A percentile compares a stretch with the other conserved stretches of the same genome.
Evolutionary conservation across 179 eudicot species (phyloP).

Genomic region (Camellia oleifera): DNA sequence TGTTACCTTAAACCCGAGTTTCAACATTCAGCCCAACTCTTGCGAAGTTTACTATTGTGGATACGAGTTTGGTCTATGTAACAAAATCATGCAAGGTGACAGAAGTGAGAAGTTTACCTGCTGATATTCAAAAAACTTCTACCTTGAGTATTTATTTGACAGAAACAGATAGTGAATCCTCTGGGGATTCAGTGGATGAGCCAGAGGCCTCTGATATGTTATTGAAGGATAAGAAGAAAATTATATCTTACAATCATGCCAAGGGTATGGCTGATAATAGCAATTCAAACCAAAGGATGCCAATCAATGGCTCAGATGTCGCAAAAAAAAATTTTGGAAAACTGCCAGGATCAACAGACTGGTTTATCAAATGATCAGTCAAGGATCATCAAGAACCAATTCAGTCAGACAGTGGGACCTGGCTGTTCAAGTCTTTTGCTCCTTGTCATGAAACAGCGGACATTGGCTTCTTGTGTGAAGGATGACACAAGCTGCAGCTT

Average conservation of each 20-base stretch:
- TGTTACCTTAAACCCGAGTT: constrained; percentile 53
- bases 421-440: constrained; percentile 8
- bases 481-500: constrained; percentile 19
- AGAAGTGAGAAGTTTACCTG: constrained; percentile 42
- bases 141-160: background rate
- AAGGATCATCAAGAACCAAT: constrained; percentile 36
- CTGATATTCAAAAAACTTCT: constrained; percentile 26
- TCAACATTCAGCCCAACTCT: constrained; percentile 24
- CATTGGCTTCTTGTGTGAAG: constrained; percentile 29
- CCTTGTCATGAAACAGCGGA: constrained; percentile 33
- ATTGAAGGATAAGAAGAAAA: constrained; percentile 9
- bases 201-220: constrained; percentile 22
- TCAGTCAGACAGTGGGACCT: constrained; percentile 29
- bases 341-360: background rate
- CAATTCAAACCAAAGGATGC: constrained; percentile 11
- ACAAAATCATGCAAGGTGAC: constrained; percentile 31
- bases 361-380: constrained; percentile 15
- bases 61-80: constrained; percentile 44
- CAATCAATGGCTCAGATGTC: constrained; percentile 15
- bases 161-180: constrained; percentile 14
- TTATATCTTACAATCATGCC: constrained; percentile 1
- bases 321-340: background rate
- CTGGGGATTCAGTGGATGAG: constrained; percentile 4
- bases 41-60: constrained; percentile 43
- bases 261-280: constrained; percentile 10